Conservation (phyloP, 164 flowering plant species). For the Amborella trichopoda region DNA sequence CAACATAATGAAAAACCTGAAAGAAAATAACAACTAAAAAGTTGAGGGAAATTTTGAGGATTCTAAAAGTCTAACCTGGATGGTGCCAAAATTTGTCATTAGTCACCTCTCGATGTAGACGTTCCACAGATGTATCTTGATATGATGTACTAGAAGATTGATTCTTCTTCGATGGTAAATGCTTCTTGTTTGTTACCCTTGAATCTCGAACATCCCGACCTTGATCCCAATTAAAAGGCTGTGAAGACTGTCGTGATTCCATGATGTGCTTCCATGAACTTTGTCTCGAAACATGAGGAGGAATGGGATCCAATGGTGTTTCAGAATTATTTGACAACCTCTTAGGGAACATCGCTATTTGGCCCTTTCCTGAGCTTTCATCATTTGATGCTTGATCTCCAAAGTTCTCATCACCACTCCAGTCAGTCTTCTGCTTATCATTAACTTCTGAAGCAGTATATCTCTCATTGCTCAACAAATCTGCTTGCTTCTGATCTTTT, state of each 20-base stretch:
- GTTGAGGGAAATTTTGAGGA: too few relatives aligned
- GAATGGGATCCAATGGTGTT: conserved; percentile 28
- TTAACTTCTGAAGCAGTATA: conserved; percentile 28
- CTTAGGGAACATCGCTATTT: too few relatives aligned
- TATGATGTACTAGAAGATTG: conserved; percentile 19
- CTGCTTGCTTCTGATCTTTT: conserved; percentile 56
- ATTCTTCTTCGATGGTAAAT: conserved; percentile 53
- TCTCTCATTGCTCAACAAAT: conserved; percentile 33
- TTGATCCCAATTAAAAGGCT: conserved; percentile 37
- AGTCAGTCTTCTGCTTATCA: conserved; percentile 45
- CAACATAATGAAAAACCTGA: too few relatives aligned
- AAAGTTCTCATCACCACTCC: conserved; percentile 44
- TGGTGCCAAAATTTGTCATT: conserved; percentile 91
- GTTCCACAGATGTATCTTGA: conserved; percentile 90
- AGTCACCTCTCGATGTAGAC: conserved; percentile 93
- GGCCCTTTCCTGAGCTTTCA: too few relatives aligned
- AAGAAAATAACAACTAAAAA: too few relatives aligned
- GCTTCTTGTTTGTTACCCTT: conserved; percentile 47
- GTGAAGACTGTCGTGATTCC: conserved; percentile 44
- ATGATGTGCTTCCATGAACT: conserved; percentile 60
- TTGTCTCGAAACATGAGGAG: conserved; percentile 44
- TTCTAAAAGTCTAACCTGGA: conserved; percentile 77
- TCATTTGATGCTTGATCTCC: conserved; percentile 32
- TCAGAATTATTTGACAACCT: conserved; percentile 41
- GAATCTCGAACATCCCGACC: conserved; percentile 27